A percentile compares a stretch with the other conserved stretches of the same genome.
Conservation (phyloP, 768 basidiomycete genomes). For the Boletus edulis region DNA sequence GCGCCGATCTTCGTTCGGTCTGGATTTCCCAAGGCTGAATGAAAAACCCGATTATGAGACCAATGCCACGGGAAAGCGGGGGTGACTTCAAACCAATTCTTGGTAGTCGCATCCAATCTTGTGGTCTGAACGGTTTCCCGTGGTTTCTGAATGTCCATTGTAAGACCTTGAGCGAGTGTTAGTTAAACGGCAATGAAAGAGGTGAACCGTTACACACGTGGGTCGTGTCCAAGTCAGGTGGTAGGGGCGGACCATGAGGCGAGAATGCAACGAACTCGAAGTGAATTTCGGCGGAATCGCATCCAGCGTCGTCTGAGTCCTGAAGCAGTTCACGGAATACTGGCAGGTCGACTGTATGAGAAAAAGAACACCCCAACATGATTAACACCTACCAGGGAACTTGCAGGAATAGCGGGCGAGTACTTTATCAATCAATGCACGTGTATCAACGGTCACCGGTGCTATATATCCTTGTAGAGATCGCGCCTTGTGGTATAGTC, state of each 20-base stretch:
- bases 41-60: not conserved
- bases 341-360: not conserved
- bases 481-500: no score
- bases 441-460: no score
- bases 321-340: constrained; percentile 5
- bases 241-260: not conserved
- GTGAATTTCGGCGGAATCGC: not conserved
- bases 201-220: not conserved
- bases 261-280: not conserved
- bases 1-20: not conserved
- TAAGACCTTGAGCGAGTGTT: not conserved
- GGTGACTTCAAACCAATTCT: not conserved
- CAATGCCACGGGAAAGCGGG: not conserved
- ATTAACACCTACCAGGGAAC: no score
- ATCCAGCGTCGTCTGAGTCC: not conserved
- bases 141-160: constrained; percentile 6
- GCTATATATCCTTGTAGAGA: no score
- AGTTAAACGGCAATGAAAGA: not conserved
- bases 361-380: no score
- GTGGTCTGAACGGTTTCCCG: not conserved
- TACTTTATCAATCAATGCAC: no score
- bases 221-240: not conserved
- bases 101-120: constrained; percentile 1
- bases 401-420: no score
- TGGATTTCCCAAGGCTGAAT: not conserved